Conservation (phyloP, 768 basidiomycete genomes). For the Russula ochroleuca region DNA sequence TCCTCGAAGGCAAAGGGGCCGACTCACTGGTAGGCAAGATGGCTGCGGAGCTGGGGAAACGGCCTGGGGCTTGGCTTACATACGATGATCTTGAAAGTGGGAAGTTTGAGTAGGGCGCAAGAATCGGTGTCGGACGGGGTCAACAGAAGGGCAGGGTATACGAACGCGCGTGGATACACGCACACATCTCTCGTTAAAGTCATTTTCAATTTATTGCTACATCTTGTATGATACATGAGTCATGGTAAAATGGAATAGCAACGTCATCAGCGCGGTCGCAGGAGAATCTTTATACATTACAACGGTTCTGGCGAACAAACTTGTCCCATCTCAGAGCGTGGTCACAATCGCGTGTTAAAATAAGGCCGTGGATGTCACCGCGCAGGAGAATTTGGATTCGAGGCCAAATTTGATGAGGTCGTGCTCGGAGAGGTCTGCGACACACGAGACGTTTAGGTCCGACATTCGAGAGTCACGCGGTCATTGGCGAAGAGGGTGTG, state of each 20-base stretch:
- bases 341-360: constrained; percentile 61
- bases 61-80: constrained; percentile 37
- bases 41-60: constrained; percentile 34
- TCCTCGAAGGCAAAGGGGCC: constrained; percentile 53
- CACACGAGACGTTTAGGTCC: constrained; percentile 35
- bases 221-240: not conserved
- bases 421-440: constrained; percentile 80
- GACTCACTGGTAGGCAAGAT: constrained; percentile 44
- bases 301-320: constrained; percentile 26
- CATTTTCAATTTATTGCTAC: not conserved
- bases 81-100: constrained; percentile 37
- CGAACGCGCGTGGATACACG: not conserved
- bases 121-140: not conserved
- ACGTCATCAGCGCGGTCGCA: constrained; percentile 15
- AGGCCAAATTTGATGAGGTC: constrained; percentile 85
- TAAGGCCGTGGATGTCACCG: too few species aligned
- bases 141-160: too few species aligned
- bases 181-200: not conserved
- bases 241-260: not conserved
- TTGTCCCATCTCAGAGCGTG: constrained; percentile 63
- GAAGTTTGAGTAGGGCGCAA: constrained; percentile 29
- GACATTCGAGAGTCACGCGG: too few species aligned
- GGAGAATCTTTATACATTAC: constrained; percentile 9
- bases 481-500: too few species aligned
- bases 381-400: constrained; percentile 84